Evolutionary conservation across 2,329 filamentous ascomycete species (phyloP), one percentile per base, ranked within the genome.

Genomic region (Nigrograna mackinnonii): DNA sequence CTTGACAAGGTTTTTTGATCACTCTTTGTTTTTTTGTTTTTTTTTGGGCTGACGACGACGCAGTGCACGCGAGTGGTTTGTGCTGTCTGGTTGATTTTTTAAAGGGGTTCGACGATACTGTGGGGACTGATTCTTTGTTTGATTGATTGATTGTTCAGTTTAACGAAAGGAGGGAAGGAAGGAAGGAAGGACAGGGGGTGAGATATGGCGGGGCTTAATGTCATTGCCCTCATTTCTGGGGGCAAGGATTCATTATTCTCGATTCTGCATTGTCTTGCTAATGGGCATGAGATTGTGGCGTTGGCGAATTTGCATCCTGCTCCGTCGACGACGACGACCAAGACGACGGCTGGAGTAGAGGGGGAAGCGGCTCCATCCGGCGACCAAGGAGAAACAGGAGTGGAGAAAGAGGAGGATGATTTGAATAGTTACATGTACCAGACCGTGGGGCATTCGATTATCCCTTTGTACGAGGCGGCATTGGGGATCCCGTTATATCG

Each of bases 341-440:
- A 16, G 13, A 16, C 19, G n/a, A n/a, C 30, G 20, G 18, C 4
- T 22, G 22, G 31, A 9, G 16, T 17, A 17, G 11, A 13, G 11
- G 9, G 11, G 3, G 31, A 33, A 19, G n/a, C n/a, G n/a, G n/a
- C n/a, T n/a, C 20, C 26, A 11, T 22, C 6, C 51, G 21, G 17
- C 44, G n/a, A 46, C 39, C n/a, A n/a, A n/a, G n/a, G n/a, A n/a
- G n/a, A n/a, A n/a, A n/a, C n/a, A n/a, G 26, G 49, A 9, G 41
- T 50, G 22, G 32, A 33, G 37, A 64, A 68, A 4, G 74, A 79
- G 24, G 74, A 77, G 49, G 72, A 79, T 42, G 89, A 97, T 67
- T 79, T 95, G 57, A 90, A 99, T 70, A 96, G 91, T 73, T 97
- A 94, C 83, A 99, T 99, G 94, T 99, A 97, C 76, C 94, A 99